A percentile compares a stretch with the other conserved stretches of the same genome.
Conservation (phyloP, 1,284 basidiomycete genomes). For the Anthracocystis setariae region DNA sequence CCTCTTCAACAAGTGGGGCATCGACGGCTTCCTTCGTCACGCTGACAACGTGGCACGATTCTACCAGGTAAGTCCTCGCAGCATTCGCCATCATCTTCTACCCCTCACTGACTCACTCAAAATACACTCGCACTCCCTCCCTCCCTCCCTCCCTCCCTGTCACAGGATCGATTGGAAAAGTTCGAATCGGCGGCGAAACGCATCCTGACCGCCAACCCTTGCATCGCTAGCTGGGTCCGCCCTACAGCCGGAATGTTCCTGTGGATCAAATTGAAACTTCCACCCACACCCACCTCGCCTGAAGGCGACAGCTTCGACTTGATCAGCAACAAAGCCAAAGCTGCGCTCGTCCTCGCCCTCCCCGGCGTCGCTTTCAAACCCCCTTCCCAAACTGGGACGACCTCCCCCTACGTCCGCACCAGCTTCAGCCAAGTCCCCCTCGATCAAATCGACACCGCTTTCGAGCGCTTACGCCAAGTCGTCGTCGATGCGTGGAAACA, state of each 20-base stretch:
- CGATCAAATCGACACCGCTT: constrained; percentile 54
- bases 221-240: constrained; percentile 74
- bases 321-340: constrained; percentile 80
- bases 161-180: constrained; percentile 25
- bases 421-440: constrained; percentile 61
- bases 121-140: too few relatives aligned
- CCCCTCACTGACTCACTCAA: background rate
- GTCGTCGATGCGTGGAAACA: constrained; percentile 60
- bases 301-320: constrained; percentile 78
- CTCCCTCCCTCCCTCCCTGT: too few relatives aligned
- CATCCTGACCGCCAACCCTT: constrained; percentile 17
- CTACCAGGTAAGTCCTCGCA: constrained; percentile 72
- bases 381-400: constrained; percentile 3
- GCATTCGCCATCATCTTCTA: background rate
- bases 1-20: constrained; percentile 77
- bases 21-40: constrained; percentile 80
- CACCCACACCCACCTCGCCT: constrained; percentile 21
- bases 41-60: constrained; percentile 77
- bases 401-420: constrained; percentile 57
- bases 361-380: constrained; percentile 73
- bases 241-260: constrained; percentile 80
- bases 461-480: constrained; percentile 51
- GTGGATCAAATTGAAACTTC: constrained; percentile 63
- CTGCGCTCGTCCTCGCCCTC: constrained; percentile 86
- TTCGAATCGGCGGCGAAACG: constrained; percentile 29